These are phyloP conservation scores for Calonectria multiphialidica DNA, from an alignment of 2,329 filamentous ascomycete genomes.

Conservation along the genomic window DNA sequence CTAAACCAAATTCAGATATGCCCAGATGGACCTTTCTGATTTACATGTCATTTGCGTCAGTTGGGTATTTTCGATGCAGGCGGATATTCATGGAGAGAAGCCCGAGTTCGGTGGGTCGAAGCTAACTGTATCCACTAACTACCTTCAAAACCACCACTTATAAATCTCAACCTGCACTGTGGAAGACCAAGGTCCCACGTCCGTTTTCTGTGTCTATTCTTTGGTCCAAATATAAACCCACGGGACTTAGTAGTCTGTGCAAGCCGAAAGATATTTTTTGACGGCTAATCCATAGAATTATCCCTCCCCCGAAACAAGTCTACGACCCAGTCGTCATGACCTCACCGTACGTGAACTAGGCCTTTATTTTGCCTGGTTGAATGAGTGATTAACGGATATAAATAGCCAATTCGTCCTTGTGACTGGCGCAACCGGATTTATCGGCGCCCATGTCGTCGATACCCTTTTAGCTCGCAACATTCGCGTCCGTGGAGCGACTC, in stretches of 20 bases:
- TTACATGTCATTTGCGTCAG: background rate
- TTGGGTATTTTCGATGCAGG: too few species aligned
- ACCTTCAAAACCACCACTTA: background rate
- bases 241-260: background rate
- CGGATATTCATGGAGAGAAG: background rate
- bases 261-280: background rate
- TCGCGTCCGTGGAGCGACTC: background rate
- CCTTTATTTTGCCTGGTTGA: background rate
- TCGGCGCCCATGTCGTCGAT: background rate
- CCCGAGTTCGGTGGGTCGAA: background rate
- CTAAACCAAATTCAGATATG: background rate
- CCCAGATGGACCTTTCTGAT: background rate
- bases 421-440: background rate
- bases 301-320: too few species aligned
- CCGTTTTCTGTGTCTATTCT: background rate
- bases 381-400: background rate
- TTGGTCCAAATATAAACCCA: too few species aligned
- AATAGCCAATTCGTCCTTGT: background rate
- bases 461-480: background rate
- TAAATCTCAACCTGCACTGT: background rate
- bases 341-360: background rate
- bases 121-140: background rate
- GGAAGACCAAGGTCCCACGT: background rate
- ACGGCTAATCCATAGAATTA: background rate
- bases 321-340: background rate